Base-by-base conservation (phyloP, 257 asterid species). In the Solanum tarijense region DNA sequence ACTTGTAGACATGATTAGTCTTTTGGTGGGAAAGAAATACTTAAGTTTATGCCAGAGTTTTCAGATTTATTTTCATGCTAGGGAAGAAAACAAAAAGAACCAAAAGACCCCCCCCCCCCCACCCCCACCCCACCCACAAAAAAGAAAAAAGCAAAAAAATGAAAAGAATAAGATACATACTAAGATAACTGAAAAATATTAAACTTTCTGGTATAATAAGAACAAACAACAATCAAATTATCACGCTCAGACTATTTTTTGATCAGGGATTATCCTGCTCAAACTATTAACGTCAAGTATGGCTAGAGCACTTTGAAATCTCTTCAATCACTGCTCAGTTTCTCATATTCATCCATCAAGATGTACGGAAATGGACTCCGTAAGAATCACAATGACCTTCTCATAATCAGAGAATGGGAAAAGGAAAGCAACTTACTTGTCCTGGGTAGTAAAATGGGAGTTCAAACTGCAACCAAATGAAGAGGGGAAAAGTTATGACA, bases 391-490 rank as follows among this genome's bases (percentile, higher is more conserved):
- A 39, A 39, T n/a, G n/a, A 39, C 62, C 4, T 5, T 21, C 29
- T 41, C 12, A 43, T 46, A 6, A 16, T 81, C 68, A 27, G 39
- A 46, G 68, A 81, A 46, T 5, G 27, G 66, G 41, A 48, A 66
- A 62, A 20, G 23, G 41, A 62, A 71, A 85, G 21, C 9, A 83
- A 89, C 98, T 95, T 92, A 96, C 99, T 92, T 95, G 97, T 85
- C 98, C 99, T 9, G 99, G 97, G 91, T 94, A 95, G 89, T 94
- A 97, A 91, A 92, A 97, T 31, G 98, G 99, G 92, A 97, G 99
- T 90, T 97, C 99, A 89, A 93, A 94, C 99, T 96, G 98, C 97
- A 91, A 35, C 74, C 92, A 75, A 89, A 85, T 89, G 87, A 62
- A 88, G 73, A 88, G 71, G 9, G 31, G 32, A n/a, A 20, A 25